These are phyloP conservation scores for Eustoma russellianum DNA, from an alignment of 257 asterid genomes.

Conservation along the genomic window DNA sequence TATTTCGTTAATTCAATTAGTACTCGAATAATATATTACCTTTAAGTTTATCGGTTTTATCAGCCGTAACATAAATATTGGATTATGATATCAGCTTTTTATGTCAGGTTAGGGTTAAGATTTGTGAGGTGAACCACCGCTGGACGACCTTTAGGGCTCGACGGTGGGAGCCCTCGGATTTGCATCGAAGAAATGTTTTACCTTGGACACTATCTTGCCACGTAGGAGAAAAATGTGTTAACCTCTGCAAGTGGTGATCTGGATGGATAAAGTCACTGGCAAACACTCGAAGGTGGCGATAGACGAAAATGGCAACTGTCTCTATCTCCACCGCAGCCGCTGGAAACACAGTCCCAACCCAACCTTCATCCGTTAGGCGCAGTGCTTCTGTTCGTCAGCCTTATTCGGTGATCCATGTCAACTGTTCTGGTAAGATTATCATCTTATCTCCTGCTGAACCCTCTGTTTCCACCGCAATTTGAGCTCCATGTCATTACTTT, in stretches of 20 bases:
- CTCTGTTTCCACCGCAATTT: too few relatives aligned
- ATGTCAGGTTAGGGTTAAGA: too few relatives aligned
- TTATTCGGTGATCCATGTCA: constrained; percentile 28
- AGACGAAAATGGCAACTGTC: constrained; percentile 42
- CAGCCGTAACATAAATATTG: too few relatives aligned
- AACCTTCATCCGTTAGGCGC: constrained; percentile 15
- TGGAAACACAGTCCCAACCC: constrained; percentile 27
- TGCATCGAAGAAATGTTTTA: not conserved
- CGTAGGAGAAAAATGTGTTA: constrained; percentile 13
- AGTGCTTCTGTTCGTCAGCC: constrained; percentile 14
- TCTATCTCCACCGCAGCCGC: constrained; percentile 37
- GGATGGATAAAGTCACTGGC: constrained; percentile 16
- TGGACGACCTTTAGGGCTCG: rapidly evolving
- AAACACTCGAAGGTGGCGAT: not conserved
- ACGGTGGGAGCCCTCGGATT: not conserved
- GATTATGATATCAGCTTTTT: too few relatives aligned
- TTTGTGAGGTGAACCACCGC: rapidly evolving
- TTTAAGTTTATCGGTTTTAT: too few relatives aligned
- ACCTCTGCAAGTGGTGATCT: constrained; percentile 3
- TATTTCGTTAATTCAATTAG: too few relatives aligned
- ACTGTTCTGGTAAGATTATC: constrained; percentile 45
- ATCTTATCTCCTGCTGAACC: not conserved
- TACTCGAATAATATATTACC: too few relatives aligned
- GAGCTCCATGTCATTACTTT: not conserved
- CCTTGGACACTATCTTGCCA: constrained; percentile 9